A percentile compares a stretch with the other conserved stretches of the same genome.
Evolutionary conservation across 1,139 yeast species (phyloP).

Genomic region (Hanseniaspora uvarum): DNA sequence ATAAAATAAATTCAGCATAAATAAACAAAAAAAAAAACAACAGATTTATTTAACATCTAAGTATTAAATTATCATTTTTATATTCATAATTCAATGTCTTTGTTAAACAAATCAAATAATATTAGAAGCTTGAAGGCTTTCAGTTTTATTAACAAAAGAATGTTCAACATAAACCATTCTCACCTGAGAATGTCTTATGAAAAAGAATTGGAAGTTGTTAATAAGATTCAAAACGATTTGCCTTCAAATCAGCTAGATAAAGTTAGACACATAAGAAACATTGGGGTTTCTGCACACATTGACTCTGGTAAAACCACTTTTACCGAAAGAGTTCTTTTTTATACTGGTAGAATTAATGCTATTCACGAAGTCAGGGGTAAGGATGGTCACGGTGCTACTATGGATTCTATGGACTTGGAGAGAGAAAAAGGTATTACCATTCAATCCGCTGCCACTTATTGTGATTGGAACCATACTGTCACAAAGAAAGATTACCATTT

Average conservation of each 20-base stretch:
- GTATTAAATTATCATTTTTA: background rate
- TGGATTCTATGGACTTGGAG: constrained; percentile 97
- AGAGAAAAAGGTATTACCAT: constrained; percentile 97
- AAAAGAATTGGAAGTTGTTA: constrained; percentile 60
- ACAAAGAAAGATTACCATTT: constrained; percentile 69
- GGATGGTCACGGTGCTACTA: constrained; percentile 96
- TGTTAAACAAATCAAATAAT: constrained; percentile 1
- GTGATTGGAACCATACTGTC: constrained; percentile 56
- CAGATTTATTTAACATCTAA: background rate
- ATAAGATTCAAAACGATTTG: constrained; percentile 43
- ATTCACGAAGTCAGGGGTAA: constrained; percentile 97
- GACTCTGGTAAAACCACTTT: constrained; percentile 96
- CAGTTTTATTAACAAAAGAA: background rate
- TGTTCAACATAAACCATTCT: background rate
- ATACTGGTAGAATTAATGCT: constrained; percentile 94
- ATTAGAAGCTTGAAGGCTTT: background rate
- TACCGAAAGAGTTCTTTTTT: constrained; percentile 90
- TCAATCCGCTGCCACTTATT: constrained; percentile 97
- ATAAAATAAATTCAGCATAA: too few relatives aligned
- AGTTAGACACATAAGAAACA: constrained; percentile 64
- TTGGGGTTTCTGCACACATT: constrained; percentile 96
- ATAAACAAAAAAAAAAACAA: background rate
- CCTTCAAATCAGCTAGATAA: constrained; percentile 49
- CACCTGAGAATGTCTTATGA: constrained; percentile 36
- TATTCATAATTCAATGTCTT: background rate